These are phyloP conservation scores for Aspergillus ustus DNA, from an alignment of 2,329 filamentous ascomycete genomes.

Conservation along the genomic window DNA sequence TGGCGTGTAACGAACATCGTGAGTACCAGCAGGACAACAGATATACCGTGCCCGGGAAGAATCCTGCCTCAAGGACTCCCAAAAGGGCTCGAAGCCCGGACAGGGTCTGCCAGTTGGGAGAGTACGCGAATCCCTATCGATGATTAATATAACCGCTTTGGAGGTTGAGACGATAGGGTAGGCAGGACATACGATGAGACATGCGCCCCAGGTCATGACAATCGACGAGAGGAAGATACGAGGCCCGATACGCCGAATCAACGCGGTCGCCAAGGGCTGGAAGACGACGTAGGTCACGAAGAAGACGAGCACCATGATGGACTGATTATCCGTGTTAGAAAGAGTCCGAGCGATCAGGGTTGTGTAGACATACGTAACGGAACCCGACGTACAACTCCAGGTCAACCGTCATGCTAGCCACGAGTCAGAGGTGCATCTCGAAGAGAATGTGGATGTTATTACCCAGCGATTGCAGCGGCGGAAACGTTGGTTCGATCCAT, in stretches of 20 bases:
- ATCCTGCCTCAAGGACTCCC: slow-evolving; percentile 50
- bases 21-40: slow-evolving; percentile 77
- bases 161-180: too few relatives aligned
- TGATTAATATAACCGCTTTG: background rate
- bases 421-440: background rate
- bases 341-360: background rate
- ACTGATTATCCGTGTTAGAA: slow-evolving; percentile 15
- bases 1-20: slow-evolving; percentile 30
- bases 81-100: slow-evolving; percentile 31
- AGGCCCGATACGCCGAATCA: slow-evolving; percentile 37
- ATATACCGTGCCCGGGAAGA: slow-evolving; percentile 73
- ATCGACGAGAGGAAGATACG: slow-evolving; percentile 33
- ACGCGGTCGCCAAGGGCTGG: slow-evolving; percentile 34
- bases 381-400: slow-evolving; percentile 32
- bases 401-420: slow-evolving; percentile 45
- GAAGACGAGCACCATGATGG: slow-evolving; percentile 37
- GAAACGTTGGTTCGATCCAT: slow-evolving; percentile 79
- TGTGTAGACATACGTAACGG: slow-evolving; percentile 31
- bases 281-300: slow-evolving; percentile 39
- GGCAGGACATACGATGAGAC: slow-evolving; percentile 30
- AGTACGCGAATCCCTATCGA: slow-evolving; percentile 35
- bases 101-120: slow-evolving; percentile 35
- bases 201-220: slow-evolving; percentile 35
- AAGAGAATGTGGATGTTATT: slow-evolving; percentile 13
- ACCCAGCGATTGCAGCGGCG: slow-evolving; percentile 72